These are phyloP conservation scores for Nidula niveotomentosa DNA, from an alignment of 1,284 basidiomycete species.

Conservation along the genomic window DNA sequence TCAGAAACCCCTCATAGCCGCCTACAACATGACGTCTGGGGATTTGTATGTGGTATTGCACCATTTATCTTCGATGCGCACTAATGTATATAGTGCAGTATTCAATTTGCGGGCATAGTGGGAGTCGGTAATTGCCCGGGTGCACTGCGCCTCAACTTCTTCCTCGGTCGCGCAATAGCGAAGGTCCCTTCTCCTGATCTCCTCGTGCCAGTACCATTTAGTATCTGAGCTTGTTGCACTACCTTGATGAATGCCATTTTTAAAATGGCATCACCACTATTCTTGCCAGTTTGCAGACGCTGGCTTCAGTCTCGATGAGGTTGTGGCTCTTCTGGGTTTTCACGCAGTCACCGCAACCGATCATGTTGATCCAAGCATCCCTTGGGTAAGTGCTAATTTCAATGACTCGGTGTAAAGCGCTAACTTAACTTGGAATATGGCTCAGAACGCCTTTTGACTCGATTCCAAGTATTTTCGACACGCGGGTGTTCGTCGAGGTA, in stretches of 20 bases:
- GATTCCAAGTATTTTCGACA: conserved; percentile 32
- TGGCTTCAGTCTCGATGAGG: conserved; percentile 35
- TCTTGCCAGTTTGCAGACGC: conserved; percentile 36
- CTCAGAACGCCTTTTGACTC: conserved; percentile 36
- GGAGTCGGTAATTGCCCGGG: conserved; percentile 41
- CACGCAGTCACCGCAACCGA: conserved; percentile 37
- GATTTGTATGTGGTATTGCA: conserved; percentile 29
- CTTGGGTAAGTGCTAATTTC: background rate
- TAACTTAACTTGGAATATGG: no score
- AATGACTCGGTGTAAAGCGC: background rate
- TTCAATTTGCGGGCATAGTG: conserved; percentile 24
- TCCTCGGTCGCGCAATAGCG: conserved; percentile 32
- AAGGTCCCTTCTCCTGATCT: conserved; percentile 32
- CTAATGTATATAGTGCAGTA: background rate
- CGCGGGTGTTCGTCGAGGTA: conserved; percentile 39
- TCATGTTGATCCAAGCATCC: conserved; percentile 19
- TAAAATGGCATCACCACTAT: conserved; percentile 35
- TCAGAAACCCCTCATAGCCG: conserved; percentile 27
- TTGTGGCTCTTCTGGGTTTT: conserved; percentile 39
- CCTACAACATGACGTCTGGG: conserved; percentile 32
- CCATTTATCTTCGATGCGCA: background rate
- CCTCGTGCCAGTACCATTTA: conserved; percentile 37
- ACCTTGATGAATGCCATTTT: background rate
- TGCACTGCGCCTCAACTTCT: conserved; percentile 36
- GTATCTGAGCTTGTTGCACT: conserved; percentile 9